Evolutionary conservation across 2,329 filamentous ascomycete species (phyloP).

Genomic region (Blastomyces parvus): DNA sequence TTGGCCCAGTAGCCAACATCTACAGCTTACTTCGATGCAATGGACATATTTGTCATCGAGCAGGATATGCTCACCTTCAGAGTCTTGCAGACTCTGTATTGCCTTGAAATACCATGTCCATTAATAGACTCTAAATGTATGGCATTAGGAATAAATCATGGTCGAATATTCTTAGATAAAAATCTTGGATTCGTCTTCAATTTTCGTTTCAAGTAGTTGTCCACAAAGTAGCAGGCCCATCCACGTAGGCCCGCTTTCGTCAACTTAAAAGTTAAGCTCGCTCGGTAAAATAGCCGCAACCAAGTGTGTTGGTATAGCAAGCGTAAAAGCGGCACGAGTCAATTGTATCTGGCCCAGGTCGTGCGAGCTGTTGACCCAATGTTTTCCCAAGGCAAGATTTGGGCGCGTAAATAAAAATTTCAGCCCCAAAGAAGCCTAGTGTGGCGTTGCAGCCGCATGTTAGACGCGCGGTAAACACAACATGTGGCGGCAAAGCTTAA

Average conservation of each 20-base stretch:
- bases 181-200: background rate
- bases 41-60: background rate
- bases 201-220: background rate
- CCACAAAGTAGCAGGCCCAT: background rate
- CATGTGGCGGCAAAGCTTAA: conserved; percentile 9
- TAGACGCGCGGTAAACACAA: background rate
- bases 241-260: background rate
- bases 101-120: background rate
- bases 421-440: conserved; percentile 2
- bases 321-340: background rate
- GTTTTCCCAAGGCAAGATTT: background rate
- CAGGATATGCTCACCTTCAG: background rate
- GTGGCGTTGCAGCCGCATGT: background rate
- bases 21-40: background rate
- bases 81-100: background rate
- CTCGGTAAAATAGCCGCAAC: background rate
- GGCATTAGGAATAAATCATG: background rate
- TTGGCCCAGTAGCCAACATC: too few species aligned
- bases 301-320: background rate
- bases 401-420: background rate
- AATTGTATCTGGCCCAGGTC: background rate
- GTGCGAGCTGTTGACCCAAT: background rate
- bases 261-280: background rate
- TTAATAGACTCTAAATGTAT: background rate
- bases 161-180: background rate